Percentiles rank a stretch among this genome's conserved stretches.
phyloP scores from a whole-genome alignment of 345 rosid species.

The Geranium rotundifolium region DNA sequence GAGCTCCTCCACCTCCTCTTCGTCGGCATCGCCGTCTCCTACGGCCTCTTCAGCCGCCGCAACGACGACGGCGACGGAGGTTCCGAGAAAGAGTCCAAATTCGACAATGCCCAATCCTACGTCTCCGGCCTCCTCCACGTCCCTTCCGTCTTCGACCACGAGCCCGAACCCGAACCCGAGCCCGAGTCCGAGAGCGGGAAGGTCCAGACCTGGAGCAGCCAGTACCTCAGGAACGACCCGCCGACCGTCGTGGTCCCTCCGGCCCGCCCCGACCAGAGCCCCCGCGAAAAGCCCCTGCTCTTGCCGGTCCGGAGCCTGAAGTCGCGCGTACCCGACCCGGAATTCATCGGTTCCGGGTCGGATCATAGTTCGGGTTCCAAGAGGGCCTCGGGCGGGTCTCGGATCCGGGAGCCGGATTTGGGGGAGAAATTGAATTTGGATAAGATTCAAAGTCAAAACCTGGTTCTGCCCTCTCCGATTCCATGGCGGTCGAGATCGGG shows the following conservation, averaged over 20 bases:
- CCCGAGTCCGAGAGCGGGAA: constrained; percentile 25
- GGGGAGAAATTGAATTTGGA: constrained; percentile 15
- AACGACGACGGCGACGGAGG: constrained; percentile 41
- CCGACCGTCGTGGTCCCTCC: constrained; percentile 40
- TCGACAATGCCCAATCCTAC: constrained; percentile 51
- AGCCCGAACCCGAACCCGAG: constrained; percentile 22
- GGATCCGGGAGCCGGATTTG: constrained; percentile 11
- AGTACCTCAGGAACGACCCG: constrained; percentile 49
- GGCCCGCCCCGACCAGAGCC: constrained; percentile 29
- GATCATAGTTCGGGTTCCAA: no score
- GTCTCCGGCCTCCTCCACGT: constrained; percentile 73
- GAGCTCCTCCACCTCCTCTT: constrained; percentile 87
- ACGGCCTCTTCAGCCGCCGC: constrained; percentile 75
- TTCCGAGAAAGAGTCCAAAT: constrained; percentile 17
- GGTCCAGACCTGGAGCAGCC: constrained; percentile 71
- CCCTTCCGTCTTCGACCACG: constrained; percentile 83
- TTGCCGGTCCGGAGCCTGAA: constrained; percentile 83
- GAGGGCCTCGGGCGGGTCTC: constrained; percentile 5
- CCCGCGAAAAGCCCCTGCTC: constrained; percentile 57
- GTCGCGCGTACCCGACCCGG: constrained; percentile 30
- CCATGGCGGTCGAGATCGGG: constrained; percentile 93
- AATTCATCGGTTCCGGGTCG: constrained; percentile 3
- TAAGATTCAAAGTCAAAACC: constrained; percentile 9
- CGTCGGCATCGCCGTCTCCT: constrained; percentile 96
- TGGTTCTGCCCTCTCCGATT: constrained; percentile 87